Evolutionary conservation across 78 protist genomes (phyloP).

Genomic region (Planoprotostelium fungivorum): DNA sequence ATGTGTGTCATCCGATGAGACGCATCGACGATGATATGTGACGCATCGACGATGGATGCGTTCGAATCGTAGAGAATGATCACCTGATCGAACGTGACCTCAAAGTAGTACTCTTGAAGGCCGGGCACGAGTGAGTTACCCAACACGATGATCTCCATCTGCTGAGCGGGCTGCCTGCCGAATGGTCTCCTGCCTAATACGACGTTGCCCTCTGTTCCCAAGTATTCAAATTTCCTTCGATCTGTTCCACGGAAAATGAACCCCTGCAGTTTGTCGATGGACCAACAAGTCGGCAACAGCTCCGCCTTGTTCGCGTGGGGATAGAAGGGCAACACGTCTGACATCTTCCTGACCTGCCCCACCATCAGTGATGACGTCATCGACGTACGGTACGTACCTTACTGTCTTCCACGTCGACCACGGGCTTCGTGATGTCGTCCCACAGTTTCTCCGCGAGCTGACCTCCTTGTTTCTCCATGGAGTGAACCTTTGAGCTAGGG

Average conservation of each 20-base stretch:
- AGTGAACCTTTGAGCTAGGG: neutral
- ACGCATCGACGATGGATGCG: no score
- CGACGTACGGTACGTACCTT: neutral
- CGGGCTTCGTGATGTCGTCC: neutral
- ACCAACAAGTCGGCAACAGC: neutral
- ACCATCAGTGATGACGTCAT: neutral
- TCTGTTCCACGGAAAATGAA: conserved; percentile 2
- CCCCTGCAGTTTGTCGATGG: neutral
- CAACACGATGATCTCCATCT: neutral
- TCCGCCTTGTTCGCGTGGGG: neutral
- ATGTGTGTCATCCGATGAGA: no score
- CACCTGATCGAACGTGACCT: neutral
- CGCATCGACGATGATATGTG: no score
- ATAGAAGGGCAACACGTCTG: neutral
- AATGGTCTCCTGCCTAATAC: neutral
- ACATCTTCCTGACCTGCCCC: neutral
- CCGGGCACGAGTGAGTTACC: neutral
- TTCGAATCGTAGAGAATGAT: no score
- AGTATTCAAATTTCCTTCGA: neutral
- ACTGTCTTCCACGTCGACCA: neutral
- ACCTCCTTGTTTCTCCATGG: neutral
- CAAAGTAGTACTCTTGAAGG: neutral
- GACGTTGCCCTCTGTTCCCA: neutral
- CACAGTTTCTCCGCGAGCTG: neutral
- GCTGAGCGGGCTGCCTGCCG: neutral